Evolutionary conservation across 306 rosid genomes (phyloP).

Genomic region (Arachis hypogaea): DNA sequence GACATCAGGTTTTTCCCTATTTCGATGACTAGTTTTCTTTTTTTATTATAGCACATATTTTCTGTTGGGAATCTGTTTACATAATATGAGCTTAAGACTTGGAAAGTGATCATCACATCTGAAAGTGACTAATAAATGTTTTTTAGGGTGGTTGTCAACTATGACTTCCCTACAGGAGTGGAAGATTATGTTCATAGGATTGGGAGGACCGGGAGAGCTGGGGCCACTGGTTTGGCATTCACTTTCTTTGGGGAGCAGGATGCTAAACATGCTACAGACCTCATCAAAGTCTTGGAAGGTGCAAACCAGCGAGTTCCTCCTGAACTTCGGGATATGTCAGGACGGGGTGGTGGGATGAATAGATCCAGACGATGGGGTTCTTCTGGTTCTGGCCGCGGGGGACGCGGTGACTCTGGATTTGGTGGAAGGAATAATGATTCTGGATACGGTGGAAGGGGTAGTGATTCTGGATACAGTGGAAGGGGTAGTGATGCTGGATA

Average conservation of each 20-base stretch:
- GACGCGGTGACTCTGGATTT: too few relatives aligned
- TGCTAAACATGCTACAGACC: slow-evolving; percentile 88
- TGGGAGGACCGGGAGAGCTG: slow-evolving; percentile 99
- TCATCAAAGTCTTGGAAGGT: slow-evolving; percentile 94
- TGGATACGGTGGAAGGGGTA: slow-evolving; percentile 61
- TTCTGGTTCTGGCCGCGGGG: slow-evolving; percentile 43
- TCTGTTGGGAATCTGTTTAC: slow-evolving; percentile 6
- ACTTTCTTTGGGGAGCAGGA: slow-evolving; percentile 97
- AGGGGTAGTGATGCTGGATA: slow-evolving; percentile 51
- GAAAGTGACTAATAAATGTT: slow-evolving; percentile 19
- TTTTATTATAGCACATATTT: not conserved
- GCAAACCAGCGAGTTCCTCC: slow-evolving; percentile 90
- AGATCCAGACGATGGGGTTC: slow-evolving; percentile 84
- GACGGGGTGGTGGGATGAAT: slow-evolving; percentile 89
- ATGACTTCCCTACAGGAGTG: slow-evolving; percentile 98
- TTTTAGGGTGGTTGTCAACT: slow-evolving; percentile 91
- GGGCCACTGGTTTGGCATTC: slow-evolving; percentile 92
- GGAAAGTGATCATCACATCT: not conserved
- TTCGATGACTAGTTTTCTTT: slow-evolving; percentile 1
- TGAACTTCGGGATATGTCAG: slow-evolving; percentile 80
- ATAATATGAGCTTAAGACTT: not conserved
- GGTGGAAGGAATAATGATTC: slow-evolving; percentile 70
- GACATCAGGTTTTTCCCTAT: slow-evolving; percentile 77
- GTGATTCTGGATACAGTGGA: slow-evolving; percentile 39
- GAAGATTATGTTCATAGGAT: slow-evolving; percentile 99